Evolutionary conservation across 345 rosid species (phyloP), one percentile per base, ranked within the genome.

Genomic region (Euphorbia pulcherrima): DNA sequence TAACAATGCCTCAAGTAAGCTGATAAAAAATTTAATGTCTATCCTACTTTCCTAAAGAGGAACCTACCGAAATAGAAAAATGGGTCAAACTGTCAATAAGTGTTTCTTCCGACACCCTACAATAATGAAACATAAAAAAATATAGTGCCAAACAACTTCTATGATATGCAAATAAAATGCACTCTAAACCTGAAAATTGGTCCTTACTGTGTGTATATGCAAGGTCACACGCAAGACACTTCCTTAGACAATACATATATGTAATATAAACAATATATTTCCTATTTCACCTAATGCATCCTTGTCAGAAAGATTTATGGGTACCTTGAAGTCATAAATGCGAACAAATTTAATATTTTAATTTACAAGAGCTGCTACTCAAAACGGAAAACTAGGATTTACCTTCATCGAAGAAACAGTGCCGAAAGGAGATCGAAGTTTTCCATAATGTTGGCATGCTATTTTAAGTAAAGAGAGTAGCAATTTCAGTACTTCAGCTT

Each of bases 371-470:
- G 20, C 21, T 39, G 37, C 12, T 23, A 68, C 20, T 21, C 21
- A 63, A 21, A 33, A n/a, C n/a, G 53, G 41, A 35, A 39, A 28
- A 12, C 16, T 16, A 46, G 8, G 23, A 30, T 68, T 79, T 80
- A 94, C 97, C 95, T 79, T 89, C 74, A 81, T 62, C 21, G 80
- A 37, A 27, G 75, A 74, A 65, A 92, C 97, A 57, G 82, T 61
- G 54, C 97, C 96, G 64, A 88, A 95, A 76, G 99, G 92, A 77
- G 97, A 88, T 65, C 97, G 85, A 67, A 95, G 89, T 86, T 92
- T 95, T 68, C 97, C 99, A 77, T 95, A 95, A 81, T 87, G 90
- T 81, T 88, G 96, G 76, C 86, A 92, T 62, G 90, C 92, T 78
- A 95, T 82, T 81, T 84, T 92, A 28, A 92, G 96, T 84, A 95